Conservation (phyloP, 208 protist genomes). For the Borovskyia barvae region DNA sequence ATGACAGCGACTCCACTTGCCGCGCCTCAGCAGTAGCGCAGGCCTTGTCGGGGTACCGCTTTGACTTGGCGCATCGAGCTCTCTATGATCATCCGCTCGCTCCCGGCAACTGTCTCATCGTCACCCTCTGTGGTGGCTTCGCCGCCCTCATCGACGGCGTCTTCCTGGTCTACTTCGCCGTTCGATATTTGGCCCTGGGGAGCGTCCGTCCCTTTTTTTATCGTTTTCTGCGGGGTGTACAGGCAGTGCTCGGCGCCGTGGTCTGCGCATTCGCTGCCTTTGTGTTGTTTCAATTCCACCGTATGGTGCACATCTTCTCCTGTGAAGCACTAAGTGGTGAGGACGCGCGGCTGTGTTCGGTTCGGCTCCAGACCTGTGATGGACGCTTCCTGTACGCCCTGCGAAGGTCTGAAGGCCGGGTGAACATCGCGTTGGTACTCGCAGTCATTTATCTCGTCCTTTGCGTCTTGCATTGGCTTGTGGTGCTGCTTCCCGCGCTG, state of each 20-base stretch:
- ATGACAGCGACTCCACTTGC: not conserved
- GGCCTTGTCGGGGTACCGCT: conserved; percentile 1
- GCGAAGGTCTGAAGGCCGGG: not conserved
- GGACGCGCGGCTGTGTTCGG: conserved; percentile 15
- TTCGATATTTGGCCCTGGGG: conserved; percentile 41
- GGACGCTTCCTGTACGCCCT: conserved; percentile 17
- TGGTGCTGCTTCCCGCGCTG: conserved; percentile 37
- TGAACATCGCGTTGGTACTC: conserved; percentile 30
- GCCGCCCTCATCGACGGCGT: conserved; percentile 24
- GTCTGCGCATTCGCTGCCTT: conserved; percentile 56
- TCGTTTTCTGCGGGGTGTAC: conserved; percentile 36
- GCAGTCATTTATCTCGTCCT: conserved; percentile 36
- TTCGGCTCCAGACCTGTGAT: conserved; percentile 16
- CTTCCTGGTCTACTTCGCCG: conserved; percentile 55
- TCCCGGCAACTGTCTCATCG: conserved; percentile 40
- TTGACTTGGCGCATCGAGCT: conserved; percentile 13
- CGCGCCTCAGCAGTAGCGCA: not conserved
- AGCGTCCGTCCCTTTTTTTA: conserved; percentile 45
- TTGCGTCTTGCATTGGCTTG: conserved; percentile 35
- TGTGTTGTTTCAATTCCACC: conserved; percentile 31
- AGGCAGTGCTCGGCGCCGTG: conserved; percentile 36
- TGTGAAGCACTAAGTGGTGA: conserved; percentile 23
- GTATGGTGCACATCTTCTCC: conserved; percentile 10
- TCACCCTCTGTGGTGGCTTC: conserved; percentile 44
- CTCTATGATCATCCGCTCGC: conserved; percentile 32